Base-by-base conservation (phyloP, 768 basidiomycete genomes). In the Tricholoma flavovirens region DNA sequence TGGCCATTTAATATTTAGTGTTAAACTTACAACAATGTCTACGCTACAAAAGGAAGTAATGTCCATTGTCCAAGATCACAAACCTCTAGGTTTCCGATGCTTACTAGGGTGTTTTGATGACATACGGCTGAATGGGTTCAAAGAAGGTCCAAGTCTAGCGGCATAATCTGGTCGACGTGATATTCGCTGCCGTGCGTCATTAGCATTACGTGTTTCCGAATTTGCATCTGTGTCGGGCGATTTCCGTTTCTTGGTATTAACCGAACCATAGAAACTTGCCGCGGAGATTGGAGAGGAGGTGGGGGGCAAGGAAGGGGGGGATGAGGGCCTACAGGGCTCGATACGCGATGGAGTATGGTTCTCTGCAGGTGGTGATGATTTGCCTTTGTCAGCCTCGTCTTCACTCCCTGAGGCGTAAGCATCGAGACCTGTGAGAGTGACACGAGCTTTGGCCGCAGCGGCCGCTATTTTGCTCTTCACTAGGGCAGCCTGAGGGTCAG, bases 391-490 rank as follows among this genome's bases (percentile, higher is more conserved):
- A 14, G 58, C 54, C 19, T 64, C 65, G 12, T 59, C 62, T 19
- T 69, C 70, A 46, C 60, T 63, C 54, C 69, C 70, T 19, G 71
- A 72, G 8, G 55, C 60, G 51, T 73, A 72, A 22, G 54, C 66
- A 6, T 53, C 62, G 12, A 72, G 61, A 15, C 58, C 60, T 2
- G 54, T 57, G 9, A 72, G 58, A 4, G 63, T 57, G 30, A 57
- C 51, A 42, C 60, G 61, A 35, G 75, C 75, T 17, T 67, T 67
- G 53, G 64, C 69, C 32, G 66, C 59, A 19, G 69, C 64, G 21
- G 77, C 76, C 14, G 73, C 72, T 35, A 84, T 85, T 67, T 80
- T 86, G 65, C 71, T 78, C 68, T 80, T 79, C 51, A 85, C 62
- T 19, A 67, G 59, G 35, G 70, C 68, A 8, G 83, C 80, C 66